phyloP scores from a whole-genome alignment of 768 basidiomycete species.

The Arthromyces matolae region DNA sequence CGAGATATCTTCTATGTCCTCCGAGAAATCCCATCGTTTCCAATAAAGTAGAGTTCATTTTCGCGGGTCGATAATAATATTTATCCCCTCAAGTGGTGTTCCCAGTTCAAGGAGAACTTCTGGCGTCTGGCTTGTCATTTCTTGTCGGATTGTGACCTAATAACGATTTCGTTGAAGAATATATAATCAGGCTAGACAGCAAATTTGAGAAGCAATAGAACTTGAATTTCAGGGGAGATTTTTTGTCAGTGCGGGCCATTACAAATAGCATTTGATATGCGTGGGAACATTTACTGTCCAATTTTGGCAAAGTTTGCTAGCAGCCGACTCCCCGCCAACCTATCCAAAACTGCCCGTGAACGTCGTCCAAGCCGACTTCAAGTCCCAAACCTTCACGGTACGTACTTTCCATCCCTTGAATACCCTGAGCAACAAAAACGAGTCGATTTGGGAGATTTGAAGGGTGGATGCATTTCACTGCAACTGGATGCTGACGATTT shows the following conservation, averaged over 20 bases:
- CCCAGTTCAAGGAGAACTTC: too few species aligned
- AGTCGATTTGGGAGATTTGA: slow-evolving; percentile 27
- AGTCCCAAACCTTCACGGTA: slow-evolving; percentile 44
- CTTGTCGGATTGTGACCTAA: too few species aligned
- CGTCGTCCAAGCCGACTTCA: slow-evolving; percentile 44
- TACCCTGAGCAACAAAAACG: slow-evolving; percentile 27
- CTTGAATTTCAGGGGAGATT: not conserved
- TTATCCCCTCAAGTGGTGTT: too few species aligned
- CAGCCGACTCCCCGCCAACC: slow-evolving; percentile 32
- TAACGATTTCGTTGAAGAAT: too few species aligned
- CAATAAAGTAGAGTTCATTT: too few species aligned
- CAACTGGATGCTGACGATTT: slow-evolving; percentile 34
- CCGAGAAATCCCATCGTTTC: too few species aligned
- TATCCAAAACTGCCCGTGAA: slow-evolving; percentile 38
- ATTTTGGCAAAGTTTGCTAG: slow-evolving; percentile 31
- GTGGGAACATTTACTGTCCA: slow-evolving; percentile 32
- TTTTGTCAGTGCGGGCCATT: not conserved
- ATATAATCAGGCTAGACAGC: too few species aligned
- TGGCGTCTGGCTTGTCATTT: too few species aligned
- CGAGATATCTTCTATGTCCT: too few species aligned
- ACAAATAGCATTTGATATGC: slow-evolving; percentile 13
- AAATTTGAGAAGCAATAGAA: too few species aligned
- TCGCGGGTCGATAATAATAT: too few species aligned
- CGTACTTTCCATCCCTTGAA: slow-evolving; percentile 23
- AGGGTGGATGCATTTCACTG: slow-evolving; percentile 39